These are phyloP conservation scores for Cutaneotrichosporon daszewskae DNA, from an alignment of 1,284 basidiomycete genomes.

Conservation along the genomic window DNA sequence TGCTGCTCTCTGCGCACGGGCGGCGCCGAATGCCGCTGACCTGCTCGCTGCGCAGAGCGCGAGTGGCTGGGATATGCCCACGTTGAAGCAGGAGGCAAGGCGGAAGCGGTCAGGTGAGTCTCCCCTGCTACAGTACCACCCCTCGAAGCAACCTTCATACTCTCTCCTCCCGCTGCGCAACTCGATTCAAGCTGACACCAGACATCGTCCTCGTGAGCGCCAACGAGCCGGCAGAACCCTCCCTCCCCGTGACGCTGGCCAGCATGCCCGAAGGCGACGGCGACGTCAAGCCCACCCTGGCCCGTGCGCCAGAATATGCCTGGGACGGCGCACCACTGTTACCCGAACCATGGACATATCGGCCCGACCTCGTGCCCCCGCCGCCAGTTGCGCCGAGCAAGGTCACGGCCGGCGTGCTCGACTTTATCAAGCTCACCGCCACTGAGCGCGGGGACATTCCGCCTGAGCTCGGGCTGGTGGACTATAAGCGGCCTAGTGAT, in stretches of 20 bases:
- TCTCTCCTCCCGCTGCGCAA: neutral
- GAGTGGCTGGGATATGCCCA: conserved; percentile 15
- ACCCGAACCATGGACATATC: conserved; percentile 37
- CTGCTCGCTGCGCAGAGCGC: conserved; percentile 27
- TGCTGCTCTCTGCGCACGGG: conserved; percentile 25
- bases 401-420: conserved; percentile 34
- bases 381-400: conserved; percentile 9
- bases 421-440: conserved; percentile 43
- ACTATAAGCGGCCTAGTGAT: conserved; percentile 29
- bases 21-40: conserved; percentile 25
- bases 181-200: neutral
- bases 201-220: conserved; percentile 5
- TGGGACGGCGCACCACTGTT: conserved; percentile 33
- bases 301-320: conserved; percentile 19
- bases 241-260: conserved; percentile 5
- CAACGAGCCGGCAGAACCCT: conserved; percentile 6
- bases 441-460: conserved; percentile 40
- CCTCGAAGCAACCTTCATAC: too few relatives aligned
- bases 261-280: conserved; percentile 4
- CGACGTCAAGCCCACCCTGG: conserved; percentile 13
- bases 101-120: conserved; percentile 24
- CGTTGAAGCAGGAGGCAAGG: conserved; percentile 27
- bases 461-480: conserved; percentile 41
- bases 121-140: neutral
- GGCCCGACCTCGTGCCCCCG: conserved; percentile 7